Evolutionary conservation across 2,329 filamentous ascomycete species (phyloP).

Genomic region (Zymoseptoria ardabiliae): DNA sequence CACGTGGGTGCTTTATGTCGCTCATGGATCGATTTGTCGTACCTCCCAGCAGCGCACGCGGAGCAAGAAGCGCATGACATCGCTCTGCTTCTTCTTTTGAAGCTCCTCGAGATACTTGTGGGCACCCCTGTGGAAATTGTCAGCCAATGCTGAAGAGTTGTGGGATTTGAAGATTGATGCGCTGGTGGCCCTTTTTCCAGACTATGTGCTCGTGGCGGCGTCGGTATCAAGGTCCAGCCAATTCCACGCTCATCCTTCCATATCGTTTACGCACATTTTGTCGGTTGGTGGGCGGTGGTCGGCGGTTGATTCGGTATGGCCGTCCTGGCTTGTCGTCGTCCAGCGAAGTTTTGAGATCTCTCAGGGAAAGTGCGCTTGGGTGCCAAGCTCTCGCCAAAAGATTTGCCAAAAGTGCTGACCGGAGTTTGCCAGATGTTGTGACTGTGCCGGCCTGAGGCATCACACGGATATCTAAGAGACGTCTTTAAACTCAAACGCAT

Average conservation of each 20-base stretch:
- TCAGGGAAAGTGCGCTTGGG: background rate
- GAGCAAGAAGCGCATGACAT: slow-evolving; percentile 99
- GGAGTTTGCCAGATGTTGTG: background rate
- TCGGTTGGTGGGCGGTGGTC: slow-evolving; percentile 4
- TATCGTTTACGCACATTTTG: slow-evolving; percentile 1
- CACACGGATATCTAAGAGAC: too few relatives aligned
- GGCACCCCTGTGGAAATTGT: slow-evolving; percentile 64
- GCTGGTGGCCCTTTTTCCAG: slow-evolving; percentile 11
- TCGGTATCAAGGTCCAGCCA: background rate
- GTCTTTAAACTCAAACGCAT: too few relatives aligned
- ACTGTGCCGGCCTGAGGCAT: background rate
- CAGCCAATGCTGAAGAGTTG: background rate
- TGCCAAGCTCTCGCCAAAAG: background rate
- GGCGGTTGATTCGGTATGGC: slow-evolving; percentile 1
- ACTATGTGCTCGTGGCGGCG: slow-evolving; percentile 4
- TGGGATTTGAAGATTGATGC: background rate
- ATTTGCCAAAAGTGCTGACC: background rate
- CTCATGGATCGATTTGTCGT: slow-evolving; percentile 33
- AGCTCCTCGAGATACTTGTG: slow-evolving; percentile 99
- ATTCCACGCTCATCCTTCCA: slow-evolving; percentile 3
- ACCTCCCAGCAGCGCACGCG: slow-evolving; percentile 99
- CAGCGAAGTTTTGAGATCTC: background rate
- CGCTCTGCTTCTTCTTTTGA: slow-evolving; percentile 99
- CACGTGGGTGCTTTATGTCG: slow-evolving; percentile 25
- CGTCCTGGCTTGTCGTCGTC: background rate